phyloP scores from a whole-genome alignment of 257 asterid species.

The Solanum arcanum region DNA sequence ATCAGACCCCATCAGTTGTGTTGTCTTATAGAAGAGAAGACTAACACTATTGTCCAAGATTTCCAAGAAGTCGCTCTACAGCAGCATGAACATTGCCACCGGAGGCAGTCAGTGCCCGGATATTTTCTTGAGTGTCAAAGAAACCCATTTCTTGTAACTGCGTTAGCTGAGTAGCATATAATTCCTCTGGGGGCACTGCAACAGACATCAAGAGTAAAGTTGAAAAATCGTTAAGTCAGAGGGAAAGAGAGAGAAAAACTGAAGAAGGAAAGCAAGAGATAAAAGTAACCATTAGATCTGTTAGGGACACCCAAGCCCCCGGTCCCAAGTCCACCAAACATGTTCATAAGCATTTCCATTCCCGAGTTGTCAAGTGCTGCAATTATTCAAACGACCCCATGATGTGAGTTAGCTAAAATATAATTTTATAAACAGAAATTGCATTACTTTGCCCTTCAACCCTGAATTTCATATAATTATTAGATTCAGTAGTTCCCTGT shows the following conservation, averaged over 20 bases:
- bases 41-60: conserved; percentile 13
- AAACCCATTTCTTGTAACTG: conserved; percentile 52
- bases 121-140: conserved; percentile 39
- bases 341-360: conserved; percentile 33
- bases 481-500: background rate
- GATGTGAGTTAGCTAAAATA: background rate
- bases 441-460: background rate
- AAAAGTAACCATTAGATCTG: conserved; percentile 23
- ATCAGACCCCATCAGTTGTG: background rate
- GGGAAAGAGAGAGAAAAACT: background rate
- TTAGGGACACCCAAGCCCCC: conserved; percentile 23
- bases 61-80: conserved; percentile 38
- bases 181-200: conserved; percentile 41
- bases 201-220: background rate
- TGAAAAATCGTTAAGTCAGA: background rate
- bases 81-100: conserved; percentile 49
- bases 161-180: conserved; percentile 29
- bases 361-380: conserved; percentile 13
- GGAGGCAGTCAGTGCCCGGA: conserved; percentile 31
- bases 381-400: background rate
- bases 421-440: background rate
- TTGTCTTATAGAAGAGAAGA: background rate
- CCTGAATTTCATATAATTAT: background rate
- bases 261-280: background rate
- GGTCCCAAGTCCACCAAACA: conserved; percentile 40